These are phyloP conservation scores for Entomortierella parvispora DNA, from an alignment of 192 early-diverging fungal species.

Conservation along the genomic window DNA sequence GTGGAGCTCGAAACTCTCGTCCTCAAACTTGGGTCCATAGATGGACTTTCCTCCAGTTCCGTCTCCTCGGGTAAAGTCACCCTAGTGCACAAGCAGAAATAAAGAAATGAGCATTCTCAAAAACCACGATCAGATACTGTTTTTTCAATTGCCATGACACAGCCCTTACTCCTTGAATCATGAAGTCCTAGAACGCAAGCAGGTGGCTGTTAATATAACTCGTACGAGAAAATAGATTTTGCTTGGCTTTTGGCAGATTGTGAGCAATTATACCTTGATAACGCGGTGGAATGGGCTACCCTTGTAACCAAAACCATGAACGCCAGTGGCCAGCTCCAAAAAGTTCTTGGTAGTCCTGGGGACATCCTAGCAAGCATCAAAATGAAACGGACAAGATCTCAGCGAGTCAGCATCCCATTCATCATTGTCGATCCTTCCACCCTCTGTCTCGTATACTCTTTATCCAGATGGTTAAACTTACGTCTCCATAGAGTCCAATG, in stretches of 20 bases:
- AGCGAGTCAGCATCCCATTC: conserved; percentile 7
- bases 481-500: conserved; percentile 79
- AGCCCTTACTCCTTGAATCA: conserved; percentile 64
- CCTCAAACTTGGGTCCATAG: conserved; percentile 77
- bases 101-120: conserved; percentile 18
- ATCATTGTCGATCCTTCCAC: not conserved
- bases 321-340: conserved; percentile 89
- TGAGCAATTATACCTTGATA: conserved; percentile 70
- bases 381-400: conserved; percentile 8
- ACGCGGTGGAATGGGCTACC: conserved; percentile 70
- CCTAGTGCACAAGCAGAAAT: conserved; percentile 60
- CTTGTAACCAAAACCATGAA: conserved; percentile 41
- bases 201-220: too few relatives aligned
- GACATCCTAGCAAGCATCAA: conserved; percentile 44
- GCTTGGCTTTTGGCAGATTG: conserved; percentile 72
- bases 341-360: conserved; percentile 92
- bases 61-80: conserved; percentile 74
- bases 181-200: too few relatives aligned
- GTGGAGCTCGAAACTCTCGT: conserved; percentile 88
- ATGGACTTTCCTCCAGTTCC: conserved; percentile 87
- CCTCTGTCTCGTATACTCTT: not conserved
- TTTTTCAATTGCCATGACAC: conserved; percentile 6
- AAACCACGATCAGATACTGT: not conserved
- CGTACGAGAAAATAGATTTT: conserved; percentile 16
- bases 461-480: conserved; percentile 48